Base-by-base conservation (phyloP, 371 early-diverging fungal species). In the Fennellomyces sp. region DNA sequence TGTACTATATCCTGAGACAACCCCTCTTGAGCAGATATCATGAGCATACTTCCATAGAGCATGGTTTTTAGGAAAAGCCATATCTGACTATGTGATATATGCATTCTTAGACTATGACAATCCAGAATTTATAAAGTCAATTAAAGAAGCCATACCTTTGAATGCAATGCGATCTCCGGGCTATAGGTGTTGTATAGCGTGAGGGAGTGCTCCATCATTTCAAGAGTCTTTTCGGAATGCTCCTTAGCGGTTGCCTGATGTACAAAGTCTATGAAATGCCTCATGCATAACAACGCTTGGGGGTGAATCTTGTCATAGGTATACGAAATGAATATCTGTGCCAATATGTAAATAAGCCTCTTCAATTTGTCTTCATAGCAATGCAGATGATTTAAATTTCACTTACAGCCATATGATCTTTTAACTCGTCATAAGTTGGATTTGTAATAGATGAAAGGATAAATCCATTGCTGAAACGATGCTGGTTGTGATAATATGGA, bases 51-150 rank as follows among this genome's bases (percentile, higher is more conserved):
- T 57, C 4, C 12, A 29, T 2, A 57, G 25, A 7, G 21, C 19
- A 47, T 57, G 57, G 21, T 57, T 29, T 45, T 57, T 57, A 29
- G 57, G 57, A 23, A 57, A 57, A n/a, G n/a, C n/a, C n/a, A n/a
- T n/a, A n/a, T n/a, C n/a, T n/a, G 27, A 23, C n/a, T n/a, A n/a
- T n/a, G n/a, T n/a, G n/a, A n/a, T n/a, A n/a, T n/a, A n/a, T n/a
- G n/a, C n/a, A n/a, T n/a, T n/a, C n/a, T n/a, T n/a, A n/a, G n/a
- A n/a, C n/a, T n/a, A n/a, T n/a, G n/a, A n/a, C n/a, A n/a, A n/a
- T n/a, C n/a, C n/a, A n/a, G n/a, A n/a, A n/a, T n/a, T n/a, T 47
- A 19, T 23, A 47, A 21, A 12, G 23, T 30, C 3, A 28, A 51
- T 10, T 5, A 8, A 4, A 28, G 3, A 30, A 39, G 15, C 0